phyloP scores from a whole-genome alignment of 306 rosid species.

The Trifolium pratense region DNA sequence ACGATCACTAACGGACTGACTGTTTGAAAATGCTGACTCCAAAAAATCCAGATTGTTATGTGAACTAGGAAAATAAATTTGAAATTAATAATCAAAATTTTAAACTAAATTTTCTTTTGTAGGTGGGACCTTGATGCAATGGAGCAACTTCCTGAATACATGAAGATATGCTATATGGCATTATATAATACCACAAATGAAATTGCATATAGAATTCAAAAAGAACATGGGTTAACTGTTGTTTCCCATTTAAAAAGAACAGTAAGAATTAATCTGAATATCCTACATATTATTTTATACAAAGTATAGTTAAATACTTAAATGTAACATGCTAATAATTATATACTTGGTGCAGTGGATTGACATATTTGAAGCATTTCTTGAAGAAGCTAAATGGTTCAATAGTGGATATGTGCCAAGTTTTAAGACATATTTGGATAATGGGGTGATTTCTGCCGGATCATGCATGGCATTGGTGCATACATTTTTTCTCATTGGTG shows the following conservation, averaged over 20 bases:
- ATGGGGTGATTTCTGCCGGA: slow-evolving; percentile 56
- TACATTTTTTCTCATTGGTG: slow-evolving; percentile 50
- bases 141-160: slow-evolving; percentile 50
- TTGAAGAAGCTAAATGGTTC: slow-evolving; percentile 59
- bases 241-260: slow-evolving; percentile 48
- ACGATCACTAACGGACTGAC: background rate
- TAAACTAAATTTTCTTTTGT: background rate
- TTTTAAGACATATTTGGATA: slow-evolving; percentile 43
- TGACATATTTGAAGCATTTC: slow-evolving; percentile 56
- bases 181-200: slow-evolving; percentile 52
- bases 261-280: slow-evolving; percentile 39
- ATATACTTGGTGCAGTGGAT: slow-evolving; percentile 47
- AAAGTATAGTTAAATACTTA: background rate
- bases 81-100: background rate
- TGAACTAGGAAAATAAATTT: background rate
- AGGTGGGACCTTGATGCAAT: slow-evolving; percentile 61
- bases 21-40: background rate
- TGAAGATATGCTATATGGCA: slow-evolving; percentile 59
- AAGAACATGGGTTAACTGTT: slow-evolving; percentile 39
- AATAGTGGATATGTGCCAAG: slow-evolving; percentile 36
- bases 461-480: slow-evolving; percentile 58
- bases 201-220: slow-evolving; percentile 50
- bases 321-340: slow-evolving; percentile 28
- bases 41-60: background rate
- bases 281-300: background rate